Evolutionary conservation across 2,329 filamentous ascomycete species (phyloP).

Genomic region (Neopestalotiopsis sp.): DNA sequence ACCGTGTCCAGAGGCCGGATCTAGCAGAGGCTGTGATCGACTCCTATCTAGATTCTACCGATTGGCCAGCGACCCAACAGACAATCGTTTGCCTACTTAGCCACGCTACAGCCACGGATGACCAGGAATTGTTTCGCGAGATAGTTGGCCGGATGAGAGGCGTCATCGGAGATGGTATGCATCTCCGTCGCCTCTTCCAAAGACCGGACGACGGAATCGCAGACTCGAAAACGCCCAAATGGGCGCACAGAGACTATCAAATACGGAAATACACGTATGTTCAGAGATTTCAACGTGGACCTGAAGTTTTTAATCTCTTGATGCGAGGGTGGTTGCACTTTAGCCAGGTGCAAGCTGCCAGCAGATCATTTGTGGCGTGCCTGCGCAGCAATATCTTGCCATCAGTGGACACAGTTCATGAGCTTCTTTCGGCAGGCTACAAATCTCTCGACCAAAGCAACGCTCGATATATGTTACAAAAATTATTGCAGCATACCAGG

Average conservation of each 20-base stretch:
- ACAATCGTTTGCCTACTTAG: conserved; percentile 56
- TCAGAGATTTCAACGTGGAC: conserved; percentile 45
- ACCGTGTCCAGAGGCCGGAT: conserved; percentile 52
- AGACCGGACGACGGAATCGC: conserved; percentile 32
- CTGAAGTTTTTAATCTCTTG: conserved; percentile 49
- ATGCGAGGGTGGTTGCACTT: conserved; percentile 56
- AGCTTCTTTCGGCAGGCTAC: conserved; percentile 33
- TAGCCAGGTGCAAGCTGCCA: conserved; percentile 33
- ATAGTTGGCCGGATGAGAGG: conserved; percentile 53
- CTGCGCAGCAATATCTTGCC: conserved; percentile 29
- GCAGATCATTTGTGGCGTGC: conserved; percentile 34
- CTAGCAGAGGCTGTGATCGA: conserved; percentile 60
- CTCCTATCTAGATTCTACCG: conserved; percentile 51
- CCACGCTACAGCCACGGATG: conserved; percentile 51
- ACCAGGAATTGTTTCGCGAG: conserved; percentile 50
- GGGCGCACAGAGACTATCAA: conserved; percentile 32
- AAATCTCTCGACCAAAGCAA: conserved; percentile 26
- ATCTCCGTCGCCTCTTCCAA: conserved; percentile 30
- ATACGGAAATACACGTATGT: conserved; percentile 39
- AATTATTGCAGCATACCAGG: conserved; percentile 29
- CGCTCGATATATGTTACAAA: conserved; percentile 31
- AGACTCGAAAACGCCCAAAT: conserved; percentile 30
- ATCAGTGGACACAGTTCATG: conserved; percentile 30
- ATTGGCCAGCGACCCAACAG: conserved; percentile 52
- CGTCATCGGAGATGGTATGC: conserved; percentile 36